Base-by-base conservation (phyloP, 257 asterid species). In the Marsdenia floribunda region DNA sequence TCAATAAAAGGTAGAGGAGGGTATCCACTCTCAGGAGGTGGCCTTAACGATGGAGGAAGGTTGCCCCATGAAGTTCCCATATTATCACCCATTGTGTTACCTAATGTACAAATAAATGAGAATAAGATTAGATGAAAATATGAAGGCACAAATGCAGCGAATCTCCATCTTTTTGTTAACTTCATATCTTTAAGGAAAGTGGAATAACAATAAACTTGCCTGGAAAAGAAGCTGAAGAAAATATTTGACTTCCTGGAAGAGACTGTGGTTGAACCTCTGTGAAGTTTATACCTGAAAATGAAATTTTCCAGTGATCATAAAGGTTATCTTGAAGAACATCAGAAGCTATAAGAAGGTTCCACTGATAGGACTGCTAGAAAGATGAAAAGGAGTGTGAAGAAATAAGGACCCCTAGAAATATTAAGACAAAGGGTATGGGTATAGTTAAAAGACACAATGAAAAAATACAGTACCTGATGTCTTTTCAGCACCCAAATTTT, bases 21-120 rank as follows among this genome's bases (percentile, higher is more conserved):
- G 82, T 88, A 88, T 76, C 98, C 99, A 70, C 94, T 88, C 70
- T 88, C 96, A 12, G 98, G 98, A 64, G 98, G 97, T 78, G 97
- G 99, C 90, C 88, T 88, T 71, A 92, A 72, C 0, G 98, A 95
- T 46, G 99, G 96, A 78, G 98, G 98, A 55, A 92, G 84, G 78
- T 86, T 92, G 63, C 91, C 82, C 70, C 84, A 70, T 16, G 93
- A 83, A 74, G 83, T 57, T 73, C 93, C 93, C 79, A 86, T 70
- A 76, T 81, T 90, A 76, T 84, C 83, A 76, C 89, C 85, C 47
- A 83, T 71, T 74, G 83, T 64, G 57, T 75, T 76, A 77, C 86
- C 96, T 87, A 89, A 71, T 44, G 33, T 44, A 65, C 21, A 65
- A 63, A 57, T 50, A 65, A 70, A 21, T 55, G 65, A 49, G 21